Conservation (phyloP, 495 filamentous ascomycete genomes). For the Clohesyomyces aquaticus region DNA sequence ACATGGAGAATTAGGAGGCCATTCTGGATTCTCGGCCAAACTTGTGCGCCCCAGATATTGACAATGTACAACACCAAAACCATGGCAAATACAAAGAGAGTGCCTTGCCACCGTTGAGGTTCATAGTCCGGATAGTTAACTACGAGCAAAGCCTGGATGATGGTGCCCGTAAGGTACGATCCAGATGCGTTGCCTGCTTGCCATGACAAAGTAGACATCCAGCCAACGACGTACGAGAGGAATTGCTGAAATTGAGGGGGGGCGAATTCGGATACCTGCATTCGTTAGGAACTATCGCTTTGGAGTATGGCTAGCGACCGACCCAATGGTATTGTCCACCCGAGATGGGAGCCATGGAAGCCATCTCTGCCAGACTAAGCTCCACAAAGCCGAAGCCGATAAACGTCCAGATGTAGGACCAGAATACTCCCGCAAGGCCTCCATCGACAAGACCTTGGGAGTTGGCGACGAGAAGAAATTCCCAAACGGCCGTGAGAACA, state of each 20-base stretch:
- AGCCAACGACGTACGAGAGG: slow-evolving; percentile 54
- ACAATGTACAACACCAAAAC: slow-evolving; percentile 44
- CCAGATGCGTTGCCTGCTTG: slow-evolving; percentile 50
- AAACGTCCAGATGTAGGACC: slow-evolving; percentile 46
- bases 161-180: slow-evolving; percentile 56
- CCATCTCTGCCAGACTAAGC: slow-evolving; percentile 46
- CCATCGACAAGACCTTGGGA: slow-evolving; percentile 44
- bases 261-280: slow-evolving; percentile 52
- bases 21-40: slow-evolving; percentile 43
- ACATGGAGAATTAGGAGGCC: slow-evolving; percentile 40
- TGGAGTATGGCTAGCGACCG: background rate
- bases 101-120: slow-evolving; percentile 38
- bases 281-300: slow-evolving; percentile 29
- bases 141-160: slow-evolving; percentile 52
- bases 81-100: slow-evolving; percentile 38
- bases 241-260: slow-evolving; percentile 50
- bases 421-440: slow-evolving; percentile 46
- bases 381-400: slow-evolving; percentile 46
- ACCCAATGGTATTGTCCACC: slow-evolving; percentile 39
- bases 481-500: slow-evolving; percentile 43
- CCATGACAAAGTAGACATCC: slow-evolving; percentile 45
- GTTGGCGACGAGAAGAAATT: slow-evolving; percentile 27
- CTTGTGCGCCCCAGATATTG: slow-evolving; percentile 59
- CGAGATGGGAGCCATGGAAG: slow-evolving; percentile 46
- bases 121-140: slow-evolving; percentile 43